Evolutionary conservation across 1,139 yeast genomes (phyloP), one percentile per base, ranked within the genome.

Genomic region (Pichia kudriavzevii): DNA sequence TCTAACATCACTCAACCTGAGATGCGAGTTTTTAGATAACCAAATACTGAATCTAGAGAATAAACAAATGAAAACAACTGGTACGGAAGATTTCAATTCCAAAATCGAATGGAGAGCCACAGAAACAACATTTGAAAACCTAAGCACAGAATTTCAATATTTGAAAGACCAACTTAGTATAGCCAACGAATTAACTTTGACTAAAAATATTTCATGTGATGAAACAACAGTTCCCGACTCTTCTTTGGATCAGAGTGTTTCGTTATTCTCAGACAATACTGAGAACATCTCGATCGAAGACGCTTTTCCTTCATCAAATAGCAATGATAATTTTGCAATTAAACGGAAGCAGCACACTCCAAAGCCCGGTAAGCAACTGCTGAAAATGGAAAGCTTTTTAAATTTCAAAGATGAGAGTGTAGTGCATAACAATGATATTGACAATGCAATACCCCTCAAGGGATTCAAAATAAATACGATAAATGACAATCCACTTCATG

Each of bases 91-190:
- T 19, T 31, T 35, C 14, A 35, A 35, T 16, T 22, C 28, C 4
- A 36, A 31, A 31, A 45, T 62, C 20, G 61, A 62, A 34, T 59
- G 64, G 64, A 55, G 59, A 50, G 60, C 61, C 50, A 69, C 63
- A 42, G 68, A 56, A 54, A 69, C 58, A 3, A 67, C 76, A 1
- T 62, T 71, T 42, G 72, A 67, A 32, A 72, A 70, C 41, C 49
- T 77, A 31, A 54, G 61, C 25, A 51, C 59, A 29, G 83, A 76
- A 48, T 74, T 59, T 41, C 49, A 55, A n/a, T 65, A 60, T 39
- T 43, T 72, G 12, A 55, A 46, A 12, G 48, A 49, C 12, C 57
- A 49, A 35, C 33, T 50, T 8, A 30, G 27, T n/a, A 26, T 40
- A 4, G 50, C 55, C 4, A 47, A 49, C 33, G 40, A 43, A 4